Percentiles rank a stretch among this genome's conserved stretches.
Evolutionary conservation across 2,329 filamentous ascomycete species (phyloP).

Genomic region (Chaetomium olivaceum): DNA sequence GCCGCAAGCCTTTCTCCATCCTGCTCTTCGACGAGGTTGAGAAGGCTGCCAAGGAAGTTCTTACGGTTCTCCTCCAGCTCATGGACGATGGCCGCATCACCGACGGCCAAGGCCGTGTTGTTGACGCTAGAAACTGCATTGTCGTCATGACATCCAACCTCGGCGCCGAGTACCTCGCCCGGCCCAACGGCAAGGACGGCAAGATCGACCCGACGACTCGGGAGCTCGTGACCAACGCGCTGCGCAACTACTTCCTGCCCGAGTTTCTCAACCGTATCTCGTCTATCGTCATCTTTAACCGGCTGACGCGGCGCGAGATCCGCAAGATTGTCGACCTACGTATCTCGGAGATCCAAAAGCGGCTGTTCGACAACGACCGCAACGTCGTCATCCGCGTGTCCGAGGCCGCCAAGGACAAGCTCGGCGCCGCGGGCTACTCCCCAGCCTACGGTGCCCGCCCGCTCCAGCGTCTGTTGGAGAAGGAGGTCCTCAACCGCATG

Average conservation of each 20-base stretch:
- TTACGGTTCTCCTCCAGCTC: slow-evolving; percentile 96
- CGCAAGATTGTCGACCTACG: slow-evolving; percentile 93
- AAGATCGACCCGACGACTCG: slow-evolving; percentile 81
- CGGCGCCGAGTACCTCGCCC: slow-evolving; percentile 88
- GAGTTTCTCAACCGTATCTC: slow-evolving; percentile 99
- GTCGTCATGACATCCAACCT: slow-evolving; percentile 99
- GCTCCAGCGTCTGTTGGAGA: slow-evolving; percentile 86
- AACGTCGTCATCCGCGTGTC: slow-evolving; percentile 83
- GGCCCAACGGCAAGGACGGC: slow-evolving; percentile 75
- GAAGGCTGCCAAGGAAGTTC: slow-evolving; percentile 95
- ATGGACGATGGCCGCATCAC: slow-evolving; percentile 99
- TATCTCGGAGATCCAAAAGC: slow-evolving; percentile 84
- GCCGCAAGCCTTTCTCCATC: slow-evolving; percentile 95
- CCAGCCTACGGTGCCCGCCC: slow-evolving; percentile 93
- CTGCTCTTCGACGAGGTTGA: slow-evolving; percentile 97
- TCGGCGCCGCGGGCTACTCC: slow-evolving; percentile 88
- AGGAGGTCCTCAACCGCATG: slow-evolving; percentile 91
- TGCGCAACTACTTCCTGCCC: slow-evolving; percentile 95
- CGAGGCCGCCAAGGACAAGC: slow-evolving; percentile 86
- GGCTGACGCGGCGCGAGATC: slow-evolving; percentile 85
- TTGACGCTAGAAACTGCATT: slow-evolving; percentile 97
- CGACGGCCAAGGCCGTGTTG: slow-evolving; percentile 90
- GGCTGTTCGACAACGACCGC: slow-evolving; percentile 79
- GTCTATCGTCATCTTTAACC: slow-evolving; percentile 97
- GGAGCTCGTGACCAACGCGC: slow-evolving; percentile 85